Percentiles rank a stretch among this genome's conserved stretches.
These are phyloP conservation scores for Stemphylium beticola DNA, from an alignment of 2,329 filamentous ascomycete genomes.

Conservation along the genomic window DNA sequence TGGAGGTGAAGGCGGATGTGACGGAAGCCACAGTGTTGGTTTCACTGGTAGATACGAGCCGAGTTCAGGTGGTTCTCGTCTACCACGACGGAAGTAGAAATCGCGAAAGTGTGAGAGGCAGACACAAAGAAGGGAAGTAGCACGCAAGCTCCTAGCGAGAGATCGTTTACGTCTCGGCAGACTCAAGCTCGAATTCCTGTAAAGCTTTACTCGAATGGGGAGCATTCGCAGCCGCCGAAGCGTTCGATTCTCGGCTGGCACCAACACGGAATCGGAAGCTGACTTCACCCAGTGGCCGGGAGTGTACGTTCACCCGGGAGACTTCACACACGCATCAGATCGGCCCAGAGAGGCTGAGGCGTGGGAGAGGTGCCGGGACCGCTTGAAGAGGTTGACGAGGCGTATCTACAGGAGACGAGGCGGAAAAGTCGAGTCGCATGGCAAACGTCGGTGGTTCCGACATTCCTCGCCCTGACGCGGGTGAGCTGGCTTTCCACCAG, in stretches of 20 bases:
- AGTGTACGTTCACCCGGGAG: conserved; percentile 32
- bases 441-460: conserved; percentile 11
- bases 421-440: conserved; percentile 3
- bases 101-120: too few species aligned
- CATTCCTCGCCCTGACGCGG: conserved; percentile 6
- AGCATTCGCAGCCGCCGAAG: conserved; percentile 7
- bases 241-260: conserved; percentile 6
- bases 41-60: too few species aligned
- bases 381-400: conserved; percentile 18
- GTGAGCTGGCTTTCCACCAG: conserved; percentile 5
- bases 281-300: conserved; percentile 31
- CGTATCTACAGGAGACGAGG: conserved; percentile 2
- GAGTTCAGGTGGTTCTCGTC: too few species aligned
- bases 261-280: conserved; percentile 5
- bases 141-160: too few species aligned
- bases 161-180: too few species aligned
- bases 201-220: not conserved
- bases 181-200: not conserved
- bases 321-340: conserved; percentile 23
- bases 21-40: too few species aligned
- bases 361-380: conserved; percentile 28
- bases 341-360: conserved; percentile 21
- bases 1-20: too few species aligned
- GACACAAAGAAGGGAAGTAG: too few species aligned
- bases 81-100: too few species aligned